Conservation (phyloP, 148 eudicot species). For the Rheum nobile region DNA sequence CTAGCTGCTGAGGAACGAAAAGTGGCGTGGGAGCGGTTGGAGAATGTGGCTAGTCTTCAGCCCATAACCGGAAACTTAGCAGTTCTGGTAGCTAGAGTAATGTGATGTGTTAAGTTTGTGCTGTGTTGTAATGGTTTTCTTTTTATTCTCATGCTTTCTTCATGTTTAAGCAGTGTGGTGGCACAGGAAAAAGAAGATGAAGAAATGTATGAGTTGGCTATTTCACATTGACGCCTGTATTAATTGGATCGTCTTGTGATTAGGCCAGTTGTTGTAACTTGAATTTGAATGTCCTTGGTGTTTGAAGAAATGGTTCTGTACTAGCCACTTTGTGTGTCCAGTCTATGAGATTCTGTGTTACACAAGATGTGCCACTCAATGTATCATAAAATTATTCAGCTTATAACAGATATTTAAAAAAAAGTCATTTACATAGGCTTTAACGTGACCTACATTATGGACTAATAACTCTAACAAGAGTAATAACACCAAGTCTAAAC, state of each 20-base stretch:
- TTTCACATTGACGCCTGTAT: neutral
- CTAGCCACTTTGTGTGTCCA: neutral
- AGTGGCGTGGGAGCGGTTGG: constrained; percentile 63
- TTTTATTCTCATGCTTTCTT: neutral
- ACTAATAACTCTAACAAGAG: too few species aligned
- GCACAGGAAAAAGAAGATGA: neutral
- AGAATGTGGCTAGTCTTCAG: constrained; percentile 63
- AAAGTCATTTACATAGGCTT: too few species aligned
- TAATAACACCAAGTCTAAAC: too few species aligned
- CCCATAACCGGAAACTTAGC: constrained; percentile 65
- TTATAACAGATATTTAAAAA: too few species aligned
- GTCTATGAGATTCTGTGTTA: too few species aligned
- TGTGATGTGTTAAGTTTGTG: neutral
- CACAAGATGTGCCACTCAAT: too few species aligned
- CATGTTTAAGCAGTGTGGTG: neutral
- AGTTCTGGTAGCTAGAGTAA: constrained; percentile 43
- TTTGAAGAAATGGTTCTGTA: neutral
- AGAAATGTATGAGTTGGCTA: constrained; percentile 5
- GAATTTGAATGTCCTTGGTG: neutral
- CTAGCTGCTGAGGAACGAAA: constrained; percentile 39
- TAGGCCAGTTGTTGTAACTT: constrained; percentile 4
- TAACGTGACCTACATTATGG: too few species aligned
- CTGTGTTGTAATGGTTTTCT: constrained; percentile 11
- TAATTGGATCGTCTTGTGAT: neutral
- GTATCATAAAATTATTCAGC: too few species aligned